A percentile compares a stretch with the other conserved stretches of the same genome.
Conservation (phyloP, 2,329 filamentous ascomycete genomes). For the Botryotinia globosa region DNA sequence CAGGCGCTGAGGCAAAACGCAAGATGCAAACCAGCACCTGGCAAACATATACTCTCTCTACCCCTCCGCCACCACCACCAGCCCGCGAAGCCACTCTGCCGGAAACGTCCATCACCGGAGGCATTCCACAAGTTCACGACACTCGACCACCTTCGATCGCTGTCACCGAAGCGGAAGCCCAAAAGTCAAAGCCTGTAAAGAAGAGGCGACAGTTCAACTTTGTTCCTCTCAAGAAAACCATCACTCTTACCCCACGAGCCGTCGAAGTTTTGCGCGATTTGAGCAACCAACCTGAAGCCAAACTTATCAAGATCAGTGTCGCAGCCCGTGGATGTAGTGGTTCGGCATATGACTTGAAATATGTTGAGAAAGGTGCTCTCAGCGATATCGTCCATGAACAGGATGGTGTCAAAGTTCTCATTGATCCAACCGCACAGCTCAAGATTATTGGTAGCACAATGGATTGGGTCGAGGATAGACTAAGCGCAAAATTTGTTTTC, state of each 20-base stretch:
- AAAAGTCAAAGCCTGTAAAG: slow-evolving; percentile 60
- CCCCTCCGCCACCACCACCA: slow-evolving; percentile 46
- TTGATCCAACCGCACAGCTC: slow-evolving; percentile 95
- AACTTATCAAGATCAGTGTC: slow-evolving; percentile 91
- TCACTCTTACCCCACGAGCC: slow-evolving; percentile 78
- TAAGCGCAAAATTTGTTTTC: slow-evolving; percentile 90
- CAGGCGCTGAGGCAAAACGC: slow-evolving; percentile 51
- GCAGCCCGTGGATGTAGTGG: slow-evolving; percentile 93
- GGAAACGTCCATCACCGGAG: slow-evolving; percentile 59
- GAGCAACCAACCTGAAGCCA: slow-evolving; percentile 81
- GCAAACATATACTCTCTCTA: slow-evolving; percentile 53
- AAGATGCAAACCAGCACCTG: slow-evolving; percentile 66
- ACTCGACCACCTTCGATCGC: slow-evolving; percentile 49
- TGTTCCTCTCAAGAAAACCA: slow-evolving; percentile 82
- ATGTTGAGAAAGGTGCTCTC: slow-evolving; percentile 81
- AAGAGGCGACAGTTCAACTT: slow-evolving; percentile 60
- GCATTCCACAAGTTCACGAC: slow-evolving; percentile 43
- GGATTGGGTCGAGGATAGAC: slow-evolving; percentile 97
- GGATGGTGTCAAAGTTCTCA: slow-evolving; percentile 91
- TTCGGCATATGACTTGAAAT: slow-evolving; percentile 89
- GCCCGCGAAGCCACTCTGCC: slow-evolving; percentile 55
- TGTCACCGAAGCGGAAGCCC: slow-evolving; percentile 61
- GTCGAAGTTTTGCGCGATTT: slow-evolving; percentile 74
- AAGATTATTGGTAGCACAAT: slow-evolving; percentile 99
- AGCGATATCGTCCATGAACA: slow-evolving; percentile 95